Percentiles rank a stretch among this genome's conserved stretches.
phyloP scores from a whole-genome alignment of 257 asterid species.

The Solanum infundibuliforme region DNA sequence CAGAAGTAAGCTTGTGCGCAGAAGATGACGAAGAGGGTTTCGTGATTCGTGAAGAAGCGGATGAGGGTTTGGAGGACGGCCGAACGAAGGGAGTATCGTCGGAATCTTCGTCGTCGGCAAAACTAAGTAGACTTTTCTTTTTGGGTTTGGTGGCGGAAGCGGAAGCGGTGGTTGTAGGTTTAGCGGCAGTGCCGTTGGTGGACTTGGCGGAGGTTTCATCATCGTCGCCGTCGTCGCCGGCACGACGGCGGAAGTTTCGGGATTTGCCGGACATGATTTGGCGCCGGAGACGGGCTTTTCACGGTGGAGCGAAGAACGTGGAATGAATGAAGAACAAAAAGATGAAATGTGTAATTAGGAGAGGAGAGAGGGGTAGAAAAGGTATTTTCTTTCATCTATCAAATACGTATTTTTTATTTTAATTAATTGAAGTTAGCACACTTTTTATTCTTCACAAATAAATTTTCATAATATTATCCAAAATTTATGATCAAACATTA shows the following conservation, averaged over 20 bases:
- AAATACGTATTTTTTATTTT: neutral
- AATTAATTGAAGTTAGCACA: neutral
- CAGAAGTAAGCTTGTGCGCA: constrained; percentile 47
- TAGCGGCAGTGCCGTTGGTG: neutral
- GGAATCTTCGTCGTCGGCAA: constrained; percentile 62
- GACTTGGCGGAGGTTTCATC: constrained; percentile 3
- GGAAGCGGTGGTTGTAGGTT: constrained; percentile 12
- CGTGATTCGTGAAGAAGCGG: constrained; percentile 29
- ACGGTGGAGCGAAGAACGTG: neutral
- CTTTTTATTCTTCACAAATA: neutral
- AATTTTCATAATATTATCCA: no score
- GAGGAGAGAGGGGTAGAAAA: neutral
- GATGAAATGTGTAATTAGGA: neutral
- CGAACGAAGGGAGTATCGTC: constrained; percentile 35
- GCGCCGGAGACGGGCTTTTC: neutral
- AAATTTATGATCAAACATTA: neutral
- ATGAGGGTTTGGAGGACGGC: constrained; percentile 37
- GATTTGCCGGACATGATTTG: constrained; percentile 13
- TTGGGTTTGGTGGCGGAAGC: constrained; percentile 34
- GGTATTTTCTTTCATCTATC: neutral
- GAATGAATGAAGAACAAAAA: neutral
- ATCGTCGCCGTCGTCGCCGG: constrained; percentile 51
- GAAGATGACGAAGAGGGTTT: constrained; percentile 45
- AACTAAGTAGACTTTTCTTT: constrained; percentile 69
- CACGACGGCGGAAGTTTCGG: constrained; percentile 83